Base-by-base conservation (phyloP, 1,139 yeast genomes). In the Casaregolazyma suthepensis region DNA sequence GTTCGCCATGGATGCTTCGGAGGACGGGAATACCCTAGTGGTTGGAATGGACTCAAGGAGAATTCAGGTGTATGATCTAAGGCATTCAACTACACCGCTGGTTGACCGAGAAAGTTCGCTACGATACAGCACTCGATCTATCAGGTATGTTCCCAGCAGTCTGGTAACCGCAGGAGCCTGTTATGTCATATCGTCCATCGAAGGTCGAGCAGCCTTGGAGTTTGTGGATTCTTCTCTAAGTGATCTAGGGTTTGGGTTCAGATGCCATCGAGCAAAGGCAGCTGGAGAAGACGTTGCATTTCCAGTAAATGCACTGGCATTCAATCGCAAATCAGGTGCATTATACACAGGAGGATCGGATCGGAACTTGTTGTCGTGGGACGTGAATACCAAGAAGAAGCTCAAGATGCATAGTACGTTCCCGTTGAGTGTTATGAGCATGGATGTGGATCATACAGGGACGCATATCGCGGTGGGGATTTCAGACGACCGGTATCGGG, bases 161-260 rank as follows among this genome's bases (percentile, higher is more conserved):
- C 45, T 47, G 31, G 23, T 47, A 5, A 15, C 13, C 5, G 70
- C 70, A 20, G 80, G 79, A 1, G 71, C 73, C 44, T 95, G 95
- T 0, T 89, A 82, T 66, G 90, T 87, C 0, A 78, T 85, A 43
- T 76, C 91, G n/a, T 85, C 96, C 2, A 77, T 89, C 13, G 97
- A 90, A 62, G 97, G 97, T 0, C 74, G 96, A 47, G 93, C 88
- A 0, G 85, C 95, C 0, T 79, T 91, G 43, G 96, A 89, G 60
- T 85, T 79, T 64, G 81, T 83, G 56, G 81, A 84, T 54, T 77
- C 79, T 0, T 73, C 72, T 19, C 84, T 81, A 57, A 35, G n/a
- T 4, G 66, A 68, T 5, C 70, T 75, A 52, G 78, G 81, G 54
- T 91, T 84, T 67, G 95, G 96, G 0, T 91, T 90, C 74, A 83